Conservation (phyloP, 768 basidiomycete genomes). For the Termitomyces sp. region DNA sequence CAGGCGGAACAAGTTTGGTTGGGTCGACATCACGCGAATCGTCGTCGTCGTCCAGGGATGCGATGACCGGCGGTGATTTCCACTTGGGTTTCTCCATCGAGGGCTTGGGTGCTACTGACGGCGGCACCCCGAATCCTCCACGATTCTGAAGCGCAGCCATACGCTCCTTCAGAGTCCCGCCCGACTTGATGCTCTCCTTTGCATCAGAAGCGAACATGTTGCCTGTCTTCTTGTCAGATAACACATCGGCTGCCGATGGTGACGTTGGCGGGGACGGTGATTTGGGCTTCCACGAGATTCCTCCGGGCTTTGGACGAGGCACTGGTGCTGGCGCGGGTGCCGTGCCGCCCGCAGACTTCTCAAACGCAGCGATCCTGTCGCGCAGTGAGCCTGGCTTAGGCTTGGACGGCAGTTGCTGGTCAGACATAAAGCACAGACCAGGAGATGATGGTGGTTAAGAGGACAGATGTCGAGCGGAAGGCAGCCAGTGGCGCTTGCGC, state of each 20-base stretch:
- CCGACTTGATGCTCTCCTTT: constrained; percentile 76
- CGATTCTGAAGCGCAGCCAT: constrained; percentile 92
- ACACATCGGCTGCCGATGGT: constrained; percentile 20
- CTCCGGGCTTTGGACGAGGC: constrained; percentile 62
- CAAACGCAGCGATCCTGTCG: constrained; percentile 87
- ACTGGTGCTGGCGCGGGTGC: constrained; percentile 33
- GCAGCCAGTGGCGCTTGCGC: neutral
- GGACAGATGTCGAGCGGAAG: neutral
- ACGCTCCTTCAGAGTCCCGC: constrained; percentile 82
- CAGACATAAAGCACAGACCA: constrained; percentile 42
- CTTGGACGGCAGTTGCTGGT: constrained; percentile 49
- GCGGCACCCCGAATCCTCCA: constrained; percentile 70
- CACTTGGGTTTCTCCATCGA: constrained; percentile 73
- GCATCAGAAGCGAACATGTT: constrained; percentile 86
- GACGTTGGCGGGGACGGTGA: constrained; percentile 46
- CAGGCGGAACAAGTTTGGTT: constrained; percentile 31
- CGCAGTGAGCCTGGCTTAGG: constrained; percentile 74
- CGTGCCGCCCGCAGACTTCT: constrained; percentile 47
- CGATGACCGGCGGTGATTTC: constrained; percentile 68
- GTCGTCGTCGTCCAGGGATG: constrained; percentile 40
- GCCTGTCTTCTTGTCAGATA: constrained; percentile 23
- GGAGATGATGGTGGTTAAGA: constrained; percentile 14
- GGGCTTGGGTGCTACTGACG: constrained; percentile 49
- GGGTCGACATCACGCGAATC: constrained; percentile 20
- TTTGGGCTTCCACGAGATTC: constrained; percentile 70